phyloP scores from a whole-genome alignment of 2,329 filamentous ascomycete species.

The Penicillium polonicum region DNA sequence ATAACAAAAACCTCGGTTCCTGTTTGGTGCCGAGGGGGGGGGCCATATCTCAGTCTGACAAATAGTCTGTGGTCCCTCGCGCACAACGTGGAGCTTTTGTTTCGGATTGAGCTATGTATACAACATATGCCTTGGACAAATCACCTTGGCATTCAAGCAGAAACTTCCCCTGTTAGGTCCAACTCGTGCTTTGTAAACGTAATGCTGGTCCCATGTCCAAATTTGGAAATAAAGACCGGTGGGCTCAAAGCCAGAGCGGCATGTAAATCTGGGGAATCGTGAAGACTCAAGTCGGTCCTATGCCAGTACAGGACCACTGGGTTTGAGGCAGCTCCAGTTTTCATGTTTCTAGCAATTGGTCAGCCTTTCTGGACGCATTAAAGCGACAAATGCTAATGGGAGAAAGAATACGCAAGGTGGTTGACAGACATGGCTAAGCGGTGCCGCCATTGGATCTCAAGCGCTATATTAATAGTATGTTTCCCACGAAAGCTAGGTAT shows the following conservation, averaged over 20 bases:
- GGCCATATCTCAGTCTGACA: no score
- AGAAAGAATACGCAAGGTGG: neutral
- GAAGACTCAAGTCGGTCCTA: neutral
- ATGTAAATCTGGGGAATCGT: neutral
- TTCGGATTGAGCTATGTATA: neutral
- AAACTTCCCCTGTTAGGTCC: neutral
- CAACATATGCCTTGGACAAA: neutral
- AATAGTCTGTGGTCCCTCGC: neutral
- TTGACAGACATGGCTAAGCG: neutral
- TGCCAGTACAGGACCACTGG: neutral
- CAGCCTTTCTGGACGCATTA: neutral
- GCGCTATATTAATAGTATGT: slow-evolving; percentile 36
- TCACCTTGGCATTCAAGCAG: neutral
- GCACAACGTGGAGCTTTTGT: neutral
- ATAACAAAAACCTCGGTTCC: no score
- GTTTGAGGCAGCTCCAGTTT: neutral
- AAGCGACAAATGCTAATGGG: neutral
- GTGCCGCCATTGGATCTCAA: neutral
- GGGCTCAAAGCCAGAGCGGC: neutral
- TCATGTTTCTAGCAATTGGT: neutral
- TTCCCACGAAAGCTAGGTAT: neutral
- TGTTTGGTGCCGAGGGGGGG: no score
- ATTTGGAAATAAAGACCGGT: neutral
- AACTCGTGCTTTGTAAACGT: neutral
- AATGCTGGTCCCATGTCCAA: neutral